These are phyloP conservation scores for Desmodesmus armatus DNA, from an alignment of 139 green algal species.

Conservation along the genomic window DNA sequence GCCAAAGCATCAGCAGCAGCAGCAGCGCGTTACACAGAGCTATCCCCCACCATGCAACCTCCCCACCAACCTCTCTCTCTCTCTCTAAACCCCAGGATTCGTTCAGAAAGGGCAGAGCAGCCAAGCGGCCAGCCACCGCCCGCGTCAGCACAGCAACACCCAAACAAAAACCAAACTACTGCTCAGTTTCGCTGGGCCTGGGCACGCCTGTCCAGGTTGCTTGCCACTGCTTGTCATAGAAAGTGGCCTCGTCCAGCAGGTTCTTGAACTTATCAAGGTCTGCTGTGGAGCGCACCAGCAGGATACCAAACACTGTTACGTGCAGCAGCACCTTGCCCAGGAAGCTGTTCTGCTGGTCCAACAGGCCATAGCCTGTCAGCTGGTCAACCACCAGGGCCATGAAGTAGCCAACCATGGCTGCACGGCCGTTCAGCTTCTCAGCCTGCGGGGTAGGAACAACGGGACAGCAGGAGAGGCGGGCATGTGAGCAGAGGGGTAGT, in stretches of 20 bases:
- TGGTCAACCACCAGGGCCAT: conserved; percentile 84
- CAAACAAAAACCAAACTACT: conserved; percentile 19
- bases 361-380: conserved; percentile 81
- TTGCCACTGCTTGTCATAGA: conserved; percentile 90
- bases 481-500: neutral
- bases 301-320: conserved; percentile 84
- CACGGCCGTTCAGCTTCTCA: conserved; percentile 96
- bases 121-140: neutral
- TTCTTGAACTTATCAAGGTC: conserved; percentile 86
- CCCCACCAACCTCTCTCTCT: too few relatives aligned
- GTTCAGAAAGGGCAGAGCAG: neutral
- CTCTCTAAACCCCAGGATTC: too few relatives aligned
- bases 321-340: conserved; percentile 92
- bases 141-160: neutral
- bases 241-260: conserved; percentile 92
- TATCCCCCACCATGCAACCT: too few relatives aligned
- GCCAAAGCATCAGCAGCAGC: too few relatives aligned
- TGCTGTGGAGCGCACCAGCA: conserved; percentile 73
- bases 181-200: conserved; percentile 76
- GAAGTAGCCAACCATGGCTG: conserved; percentile 94
- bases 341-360: conserved; percentile 94
- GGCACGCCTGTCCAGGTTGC: conserved; percentile 81
- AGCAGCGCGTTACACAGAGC: too few relatives aligned
- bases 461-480: neutral
- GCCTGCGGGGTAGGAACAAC: conserved; percentile 60